Base-by-base conservation (phyloP, 176 grass and related monocot species). In the Paspalum notatum region DNA sequence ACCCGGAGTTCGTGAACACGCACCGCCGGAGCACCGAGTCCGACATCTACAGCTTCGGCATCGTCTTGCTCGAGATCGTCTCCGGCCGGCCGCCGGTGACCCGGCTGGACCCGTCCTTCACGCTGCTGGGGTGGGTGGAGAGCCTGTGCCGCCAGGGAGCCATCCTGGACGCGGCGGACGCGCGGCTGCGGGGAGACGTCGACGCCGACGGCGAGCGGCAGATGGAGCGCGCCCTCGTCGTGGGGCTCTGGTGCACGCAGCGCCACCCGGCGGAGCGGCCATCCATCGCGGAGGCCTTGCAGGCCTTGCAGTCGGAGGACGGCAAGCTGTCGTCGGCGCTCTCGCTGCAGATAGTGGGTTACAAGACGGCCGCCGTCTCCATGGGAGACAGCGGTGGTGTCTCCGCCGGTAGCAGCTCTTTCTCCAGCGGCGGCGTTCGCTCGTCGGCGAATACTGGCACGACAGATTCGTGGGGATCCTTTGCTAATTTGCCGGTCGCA, bases 51-150 rank as follows among this genome's bases (percentile, higher is more conserved):
- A 32, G 32, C 32, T 32, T 32, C 32, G 32, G 32, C 32, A 32
- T 32, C 32, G 32, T 32, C 32, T 3, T 32, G 32, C 32, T 32
- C 32, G 32, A 32, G 32, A 32, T 32, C 32, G 32, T 32, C 32
- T 32, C 32, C 32, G 32, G 32, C 32, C 32, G 32, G 16, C 26
- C 12, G 12, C 80, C 70, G 1, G 80, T 74, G 37, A 21, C 12
- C 46, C 20, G 32, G 32, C 32, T 64, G 37, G 78, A 41, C 12
- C 12, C 38, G 20, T 24, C 25, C 17, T 72, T 82, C 56, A 6
- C 76, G 21, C 59, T 89, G 32, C 55, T 71, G 12, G 53, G 68
- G 52, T 92, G 86, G 83, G 86, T 84, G 16, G 84, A 83, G 83
- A 84, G 68, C 18, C 48, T 89, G 6, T 76, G 89, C 26, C 22